Evolutionary conservation across 176 grass and related monocot genomes (phyloP).

Genomic region (Cocos nucifera): DNA sequence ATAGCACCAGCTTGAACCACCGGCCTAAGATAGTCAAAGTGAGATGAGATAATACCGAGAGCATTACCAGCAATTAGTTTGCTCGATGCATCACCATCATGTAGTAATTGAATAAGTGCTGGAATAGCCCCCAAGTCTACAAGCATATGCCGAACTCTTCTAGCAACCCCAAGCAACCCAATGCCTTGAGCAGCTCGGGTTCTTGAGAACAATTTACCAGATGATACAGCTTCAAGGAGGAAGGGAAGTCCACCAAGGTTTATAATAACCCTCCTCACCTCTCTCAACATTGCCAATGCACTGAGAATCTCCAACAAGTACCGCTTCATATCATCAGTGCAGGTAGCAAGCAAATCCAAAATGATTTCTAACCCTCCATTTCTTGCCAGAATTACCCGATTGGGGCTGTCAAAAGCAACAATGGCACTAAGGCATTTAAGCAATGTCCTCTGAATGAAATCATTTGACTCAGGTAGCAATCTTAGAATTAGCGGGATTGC

Average conservation of each 20-base stretch:
- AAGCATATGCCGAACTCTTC: constrained; percentile 15
- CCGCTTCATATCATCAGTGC: constrained; percentile 4
- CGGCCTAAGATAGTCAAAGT: constrained; percentile 7
- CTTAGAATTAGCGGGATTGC: constrained; percentile 7
- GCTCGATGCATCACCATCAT: neutral
- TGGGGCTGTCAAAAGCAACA: constrained; percentile 12
- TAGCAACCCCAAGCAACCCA: constrained; percentile 10
- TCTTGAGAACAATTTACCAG: constrained; percentile 7
- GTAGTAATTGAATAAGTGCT: constrained; percentile 6
- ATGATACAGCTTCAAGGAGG: constrained; percentile 15
- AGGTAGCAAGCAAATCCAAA: neutral
- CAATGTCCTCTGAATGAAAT: constrained; percentile 2
- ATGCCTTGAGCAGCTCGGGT: constrained; percentile 8
- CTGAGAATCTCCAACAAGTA: constrained; percentile 16
- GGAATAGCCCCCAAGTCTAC: constrained; percentile 11
- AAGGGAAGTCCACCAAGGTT: constrained; percentile 1
- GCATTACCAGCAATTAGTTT: constrained; percentile 17
- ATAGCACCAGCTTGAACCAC: constrained; percentile 6
- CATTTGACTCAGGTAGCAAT: neutral
- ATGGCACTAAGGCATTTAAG: constrained; percentile 7
- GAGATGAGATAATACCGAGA: constrained; percentile 18
- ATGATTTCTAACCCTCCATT: constrained; percentile 5
- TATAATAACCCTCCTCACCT: constrained; percentile 4
- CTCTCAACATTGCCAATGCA: constrained; percentile 8
- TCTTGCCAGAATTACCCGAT: constrained; percentile 5